Evolutionary conservation across 148 eudicot genomes (phyloP), one percentile per base, ranked within the genome.

Genomic region (Vaccinium vitisidaea): DNA sequence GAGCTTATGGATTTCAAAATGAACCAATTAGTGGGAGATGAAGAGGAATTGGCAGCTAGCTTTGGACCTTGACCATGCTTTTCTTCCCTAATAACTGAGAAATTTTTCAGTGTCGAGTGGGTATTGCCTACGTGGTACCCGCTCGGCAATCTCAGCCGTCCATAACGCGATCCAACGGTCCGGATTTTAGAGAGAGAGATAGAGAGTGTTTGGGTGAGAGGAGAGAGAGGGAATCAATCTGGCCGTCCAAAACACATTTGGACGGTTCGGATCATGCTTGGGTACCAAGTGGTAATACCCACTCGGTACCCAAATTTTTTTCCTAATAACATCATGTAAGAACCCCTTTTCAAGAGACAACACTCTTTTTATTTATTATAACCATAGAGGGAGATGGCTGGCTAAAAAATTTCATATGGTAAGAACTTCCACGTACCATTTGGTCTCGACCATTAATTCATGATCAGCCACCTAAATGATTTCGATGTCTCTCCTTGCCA

Each of bases 11-110:
- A 6, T 77, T 77, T 25, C 55, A 77, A 77, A 77, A 49, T 77
- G 80, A 50, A 77, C 80, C 58, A 77, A 49, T 12, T 8, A 76
- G 77, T 25, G 73, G 75, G 74, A 78, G 69, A 75, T 77, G 76
- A 48, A 30, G 15, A 32, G 49, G 30, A 13, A 50, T 49, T 36
- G 81, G 50, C 14, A 49, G 59, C 61, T 78, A 71, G 30, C 87
- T 88, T 90, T 85, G 87, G 88, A 90, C 91, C 87, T 90, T 89
- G 92, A 90, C 94, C 88, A 87, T 92, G 93, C 95, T 92, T 93
- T 93, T 92, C 93, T 91, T 92, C 86, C 88, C 71, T 84, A 70
- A 81, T 79, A 32, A 32, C 36, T 32, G 2, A 32, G 36, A 32
- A 32, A 32, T 32, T 32, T 32, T 1, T 32, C 36, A 32, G 36